Percentiles rank a stretch among this genome's conserved stretches.
Conservation (phyloP, 2,329 filamentous ascomycete genomes). For the Pseudopyrenochaeta lycopersici region DNA sequence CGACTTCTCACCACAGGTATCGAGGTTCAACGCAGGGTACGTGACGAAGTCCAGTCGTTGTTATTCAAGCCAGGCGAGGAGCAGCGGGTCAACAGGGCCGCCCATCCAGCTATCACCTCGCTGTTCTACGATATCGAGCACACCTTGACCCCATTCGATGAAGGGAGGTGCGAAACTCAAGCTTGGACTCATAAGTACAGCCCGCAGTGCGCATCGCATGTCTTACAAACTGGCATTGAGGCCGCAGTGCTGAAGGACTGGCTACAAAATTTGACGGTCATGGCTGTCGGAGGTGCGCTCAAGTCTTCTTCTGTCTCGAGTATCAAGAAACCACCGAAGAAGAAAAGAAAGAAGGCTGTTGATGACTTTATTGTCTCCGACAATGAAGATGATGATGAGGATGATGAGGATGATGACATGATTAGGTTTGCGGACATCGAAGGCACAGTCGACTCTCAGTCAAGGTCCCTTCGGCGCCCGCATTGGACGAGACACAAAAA, state of each 20-base stretch:
- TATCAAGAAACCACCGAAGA: slow-evolving; percentile 57
- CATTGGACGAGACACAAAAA: slow-evolving; percentile 64
- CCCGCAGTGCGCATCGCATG: slow-evolving; percentile 71
- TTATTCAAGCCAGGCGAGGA: slow-evolving; percentile 19
- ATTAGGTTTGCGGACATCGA: slow-evolving; percentile 73
- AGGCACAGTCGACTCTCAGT: slow-evolving; percentile 61
- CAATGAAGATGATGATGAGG: slow-evolving; percentile 44
- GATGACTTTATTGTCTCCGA: slow-evolving; percentile 49
- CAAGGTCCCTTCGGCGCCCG: slow-evolving; percentile 46
- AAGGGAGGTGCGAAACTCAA: slow-evolving; percentile 74
- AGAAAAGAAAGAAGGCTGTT: slow-evolving; percentile 66
- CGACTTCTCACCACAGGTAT: slow-evolving; percentile 47
- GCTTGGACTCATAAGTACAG: slow-evolving; percentile 88
- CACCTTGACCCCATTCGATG: slow-evolving; percentile 81
- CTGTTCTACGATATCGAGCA: slow-evolving; percentile 69
- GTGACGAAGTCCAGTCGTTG: slow-evolving; percentile 28
- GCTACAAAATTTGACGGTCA: slow-evolving; percentile 79
- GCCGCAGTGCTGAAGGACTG: slow-evolving; percentile 78
- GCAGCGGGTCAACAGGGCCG: neutral
- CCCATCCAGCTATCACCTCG: slow-evolving; percentile 67
- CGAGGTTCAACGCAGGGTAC: slow-evolving; percentile 52
- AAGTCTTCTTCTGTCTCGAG: slow-evolving; percentile 23
- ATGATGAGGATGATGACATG: slow-evolving; percentile 56
- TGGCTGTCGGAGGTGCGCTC: slow-evolving; percentile 71
- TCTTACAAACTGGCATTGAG: slow-evolving; percentile 79